Conservation (phyloP, 805 yeast species). For the Ogataea paradorogensis region DNA sequence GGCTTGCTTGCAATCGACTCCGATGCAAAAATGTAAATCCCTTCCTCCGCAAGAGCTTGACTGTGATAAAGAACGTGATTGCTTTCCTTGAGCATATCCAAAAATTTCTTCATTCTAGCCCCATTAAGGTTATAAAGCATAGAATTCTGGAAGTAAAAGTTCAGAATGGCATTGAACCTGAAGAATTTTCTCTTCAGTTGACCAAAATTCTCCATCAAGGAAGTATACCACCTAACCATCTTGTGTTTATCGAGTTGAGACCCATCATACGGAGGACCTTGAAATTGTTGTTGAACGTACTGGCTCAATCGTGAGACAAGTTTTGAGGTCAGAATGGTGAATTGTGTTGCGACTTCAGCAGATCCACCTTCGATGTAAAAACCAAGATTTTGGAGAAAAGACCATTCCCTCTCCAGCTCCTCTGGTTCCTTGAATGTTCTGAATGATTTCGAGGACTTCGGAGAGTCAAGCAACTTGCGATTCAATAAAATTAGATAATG, state of each 20-base stretch:
- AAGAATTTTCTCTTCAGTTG: conserved; percentile 76
- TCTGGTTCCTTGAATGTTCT: conserved; percentile 91
- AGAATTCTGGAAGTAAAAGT: conserved; percentile 72
- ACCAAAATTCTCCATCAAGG: conserved; percentile 68
- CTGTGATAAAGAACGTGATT: conserved; percentile 73
- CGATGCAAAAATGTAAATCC: conserved; percentile 79
- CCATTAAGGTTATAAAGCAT: conserved; percentile 55
- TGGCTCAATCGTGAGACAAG: conserved; percentile 65
- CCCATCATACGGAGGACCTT: conserved; percentile 51
- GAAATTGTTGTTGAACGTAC: conserved; percentile 69
- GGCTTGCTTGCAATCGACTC: conserved; percentile 45
- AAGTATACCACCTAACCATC: conserved; percentile 64
- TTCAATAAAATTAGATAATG: conserved; percentile 70
- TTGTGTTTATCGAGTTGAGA: conserved; percentile 33
- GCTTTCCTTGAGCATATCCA: conserved; percentile 57
- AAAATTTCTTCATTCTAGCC: conserved; percentile 45
- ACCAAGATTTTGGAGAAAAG: conserved; percentile 72
- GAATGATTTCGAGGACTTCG: conserved; percentile 58
- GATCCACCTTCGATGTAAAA: conserved; percentile 78
- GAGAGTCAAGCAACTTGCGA: conserved; percentile 74
- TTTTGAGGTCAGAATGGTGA: conserved; percentile 61
- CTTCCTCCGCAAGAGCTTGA: conserved; percentile 66
- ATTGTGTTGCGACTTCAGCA: conserved; percentile 73
- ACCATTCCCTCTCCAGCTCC: conserved; percentile 80
- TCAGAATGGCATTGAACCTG: conserved; percentile 67